phyloP scores from a whole-genome alignment of 108 stramenopile species.

The Poteriospumella lacustris region DNA sequence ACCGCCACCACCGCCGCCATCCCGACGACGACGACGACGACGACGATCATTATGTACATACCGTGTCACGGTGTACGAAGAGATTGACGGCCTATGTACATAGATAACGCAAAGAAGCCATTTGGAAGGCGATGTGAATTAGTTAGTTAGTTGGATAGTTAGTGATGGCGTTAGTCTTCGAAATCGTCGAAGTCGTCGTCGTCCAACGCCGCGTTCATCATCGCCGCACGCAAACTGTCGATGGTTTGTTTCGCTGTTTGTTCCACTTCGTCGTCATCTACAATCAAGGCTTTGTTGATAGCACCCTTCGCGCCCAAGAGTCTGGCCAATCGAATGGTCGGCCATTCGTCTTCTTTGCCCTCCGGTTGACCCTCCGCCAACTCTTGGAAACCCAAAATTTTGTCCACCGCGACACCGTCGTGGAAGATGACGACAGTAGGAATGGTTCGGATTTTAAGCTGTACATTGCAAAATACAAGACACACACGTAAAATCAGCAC shows the following conservation, averaged over 20 bases:
- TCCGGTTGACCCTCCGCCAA: constrained; percentile 28
- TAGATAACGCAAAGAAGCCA: too few relatives aligned
- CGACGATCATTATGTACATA: too few relatives aligned
- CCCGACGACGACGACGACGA: too few relatives aligned
- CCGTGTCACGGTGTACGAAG: too few relatives aligned
- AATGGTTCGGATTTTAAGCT: constrained; percentile 30
- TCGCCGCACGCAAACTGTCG: neutral
- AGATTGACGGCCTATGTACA: too few relatives aligned
- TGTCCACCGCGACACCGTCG: constrained; percentile 59
- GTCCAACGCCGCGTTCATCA: neutral
- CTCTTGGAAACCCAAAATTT: constrained; percentile 48
- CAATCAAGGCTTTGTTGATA: neutral
- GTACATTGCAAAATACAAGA: too few relatives aligned
- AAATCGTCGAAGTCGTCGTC: constrained; percentile 5
- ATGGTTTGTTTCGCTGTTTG: neutral
- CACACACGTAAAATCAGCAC: too few relatives aligned
- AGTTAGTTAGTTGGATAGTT: too few relatives aligned
- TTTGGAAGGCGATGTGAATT: too few relatives aligned
- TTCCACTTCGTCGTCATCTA: neutral
- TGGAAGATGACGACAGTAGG: constrained; percentile 42
- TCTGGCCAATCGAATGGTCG: constrained; percentile 31
- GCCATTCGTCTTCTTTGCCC: constrained; percentile 51
- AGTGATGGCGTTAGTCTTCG: neutral
- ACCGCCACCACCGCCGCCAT: too few relatives aligned
- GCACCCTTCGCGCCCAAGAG: neutral